Conservation (phyloP, 2,329 filamentous ascomycete genomes). For the Xylariaceae sp. region DNA sequence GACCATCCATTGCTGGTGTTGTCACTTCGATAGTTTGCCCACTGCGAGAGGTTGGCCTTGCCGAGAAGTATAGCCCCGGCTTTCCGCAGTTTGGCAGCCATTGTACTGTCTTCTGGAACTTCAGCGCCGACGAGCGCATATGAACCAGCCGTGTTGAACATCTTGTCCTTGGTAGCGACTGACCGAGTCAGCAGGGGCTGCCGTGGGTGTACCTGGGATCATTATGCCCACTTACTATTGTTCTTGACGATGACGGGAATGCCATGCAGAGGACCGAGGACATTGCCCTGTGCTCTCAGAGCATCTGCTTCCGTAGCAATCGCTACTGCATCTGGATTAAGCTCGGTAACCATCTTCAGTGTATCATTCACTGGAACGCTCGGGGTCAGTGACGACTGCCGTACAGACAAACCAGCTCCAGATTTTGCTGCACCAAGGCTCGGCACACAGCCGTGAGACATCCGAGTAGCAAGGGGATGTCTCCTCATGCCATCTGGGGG, state of each 20-base stretch:
- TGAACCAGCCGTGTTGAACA: constrained; percentile 58
- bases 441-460: no score
- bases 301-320: constrained; percentile 30
- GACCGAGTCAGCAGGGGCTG: no score
- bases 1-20: constrained; percentile 58
- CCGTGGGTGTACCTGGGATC: no score
- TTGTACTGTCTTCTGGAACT: constrained; percentile 47
- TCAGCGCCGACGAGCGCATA: constrained; percentile 53
- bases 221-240: constrained; percentile 43
- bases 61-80: constrained; percentile 59
- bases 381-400: no score
- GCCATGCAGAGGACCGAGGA: constrained; percentile 47
- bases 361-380: constrained; percentile 27
- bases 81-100: constrained; percentile 51
- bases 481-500: no score
- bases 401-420: no score
- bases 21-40: constrained; percentile 52
- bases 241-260: constrained; percentile 61
- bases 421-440: no score
- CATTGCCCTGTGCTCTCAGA: constrained; percentile 13
- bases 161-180: constrained; percentile 50
- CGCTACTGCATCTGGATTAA: constrained; percentile 30
- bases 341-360: constrained; percentile 26
- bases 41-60: constrained; percentile 58
- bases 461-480: no score